Evolutionary conservation across 148 eudicot genomes (phyloP).

Genomic region (Agrostemma githago): DNA sequence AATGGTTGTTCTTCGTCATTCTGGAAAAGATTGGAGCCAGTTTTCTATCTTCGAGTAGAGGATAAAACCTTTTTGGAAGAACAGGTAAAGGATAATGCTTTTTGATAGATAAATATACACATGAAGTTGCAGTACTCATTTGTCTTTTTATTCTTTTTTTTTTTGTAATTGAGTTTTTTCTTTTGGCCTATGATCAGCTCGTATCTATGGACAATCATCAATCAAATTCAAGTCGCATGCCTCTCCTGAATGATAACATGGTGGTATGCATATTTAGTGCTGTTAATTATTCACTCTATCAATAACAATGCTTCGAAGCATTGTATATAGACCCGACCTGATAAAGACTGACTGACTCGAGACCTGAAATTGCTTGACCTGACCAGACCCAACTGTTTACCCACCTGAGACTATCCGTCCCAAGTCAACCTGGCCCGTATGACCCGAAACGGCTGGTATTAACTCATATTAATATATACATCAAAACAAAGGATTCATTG

Average conservation of each 20-base stretch:
- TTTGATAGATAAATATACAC: neutral
- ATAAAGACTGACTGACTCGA: no score
- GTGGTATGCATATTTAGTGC: slow-evolving; percentile 21
- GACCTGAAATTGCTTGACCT: no score
- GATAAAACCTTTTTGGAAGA: slow-evolving; percentile 50
- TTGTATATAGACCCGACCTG: no score
- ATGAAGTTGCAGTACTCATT: neutral
- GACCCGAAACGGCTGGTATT: no score
- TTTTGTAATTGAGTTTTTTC: slow-evolving; percentile 13
- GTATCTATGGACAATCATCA: slow-evolving; percentile 45
- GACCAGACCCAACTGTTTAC: no score
- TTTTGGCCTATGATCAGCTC: slow-evolving; percentile 37
- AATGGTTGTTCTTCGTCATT: slow-evolving; percentile 63
- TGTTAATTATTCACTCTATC: neutral
- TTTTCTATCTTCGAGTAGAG: slow-evolving; percentile 47
- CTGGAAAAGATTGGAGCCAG: slow-evolving; percentile 74
- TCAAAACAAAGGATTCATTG: no score
- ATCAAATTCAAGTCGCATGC: slow-evolving; percentile 31
- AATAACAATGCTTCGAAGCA: neutral
- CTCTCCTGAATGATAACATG: slow-evolving; percentile 22
- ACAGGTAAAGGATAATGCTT: slow-evolving; percentile 52
- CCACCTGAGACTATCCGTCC: no score
- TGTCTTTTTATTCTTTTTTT: no score
- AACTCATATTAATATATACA: no score
- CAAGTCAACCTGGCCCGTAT: no score